These are phyloP conservation scores for Kernera saxatilis DNA, from an alignment of 345 rosid species.

Conservation along the genomic window DNA sequence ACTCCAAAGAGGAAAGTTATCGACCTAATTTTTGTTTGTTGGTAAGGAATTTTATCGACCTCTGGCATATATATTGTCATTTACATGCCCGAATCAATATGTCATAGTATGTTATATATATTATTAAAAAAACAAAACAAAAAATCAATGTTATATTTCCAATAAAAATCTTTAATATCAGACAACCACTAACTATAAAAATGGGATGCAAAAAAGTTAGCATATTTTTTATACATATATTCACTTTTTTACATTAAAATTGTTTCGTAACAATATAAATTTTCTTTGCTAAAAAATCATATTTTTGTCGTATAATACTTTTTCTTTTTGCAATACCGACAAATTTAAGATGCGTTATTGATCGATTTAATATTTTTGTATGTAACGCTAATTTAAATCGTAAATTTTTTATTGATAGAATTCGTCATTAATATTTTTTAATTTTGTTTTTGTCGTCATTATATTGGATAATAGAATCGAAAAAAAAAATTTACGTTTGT, in stretches of 20 bases:
- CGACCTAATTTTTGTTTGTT: background rate
- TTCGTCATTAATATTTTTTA: too few relatives aligned
- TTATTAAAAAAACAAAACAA: too few relatives aligned
- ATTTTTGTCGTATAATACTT: too few relatives aligned
- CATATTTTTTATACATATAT: too few relatives aligned
- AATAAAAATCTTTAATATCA: background rate
- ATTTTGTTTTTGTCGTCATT: too few relatives aligned
- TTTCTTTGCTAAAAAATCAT: too few relatives aligned
- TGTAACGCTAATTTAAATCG: background rate
- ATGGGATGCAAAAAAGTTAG: too few relatives aligned
- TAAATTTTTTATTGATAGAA: background rate
- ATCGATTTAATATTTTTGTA: background rate
- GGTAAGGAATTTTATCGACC: background rate
- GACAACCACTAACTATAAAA: background rate
- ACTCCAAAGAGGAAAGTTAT: conserved; percentile 14
- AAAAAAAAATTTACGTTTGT: background rate
- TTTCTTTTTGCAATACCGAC: background rate
- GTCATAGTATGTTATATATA: too few relatives aligned
- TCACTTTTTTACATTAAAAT: background rate
- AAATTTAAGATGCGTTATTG: background rate
- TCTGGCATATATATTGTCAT: background rate
- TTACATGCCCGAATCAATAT: background rate
- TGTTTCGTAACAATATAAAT: background rate
- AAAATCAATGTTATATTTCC: background rate
- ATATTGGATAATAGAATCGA: background rate